Conservation (phyloP, 345 rosid genomes). For the Cardamine resedifolia region DNA sequence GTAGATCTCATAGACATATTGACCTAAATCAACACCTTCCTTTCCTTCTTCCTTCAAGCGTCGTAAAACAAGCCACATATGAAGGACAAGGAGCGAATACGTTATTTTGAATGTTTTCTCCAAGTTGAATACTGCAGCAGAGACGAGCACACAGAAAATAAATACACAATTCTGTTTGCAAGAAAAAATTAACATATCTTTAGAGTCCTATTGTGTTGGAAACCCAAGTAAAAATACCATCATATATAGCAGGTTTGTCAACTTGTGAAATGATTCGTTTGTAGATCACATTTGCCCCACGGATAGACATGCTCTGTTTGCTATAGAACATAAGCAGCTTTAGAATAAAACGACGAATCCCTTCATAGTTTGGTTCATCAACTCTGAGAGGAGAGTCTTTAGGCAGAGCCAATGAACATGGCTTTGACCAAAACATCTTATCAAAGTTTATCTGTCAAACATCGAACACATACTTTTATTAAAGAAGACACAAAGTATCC, state of each 20-base stretch:
- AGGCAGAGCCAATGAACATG: slow-evolving; percentile 80
- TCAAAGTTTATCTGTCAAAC: slow-evolving; percentile 63
- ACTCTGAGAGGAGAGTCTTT: slow-evolving; percentile 66
- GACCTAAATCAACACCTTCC: slow-evolving; percentile 93
- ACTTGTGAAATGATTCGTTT: slow-evolving; percentile 66
- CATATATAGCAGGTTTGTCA: slow-evolving; percentile 73
- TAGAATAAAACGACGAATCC: slow-evolving; percentile 55
- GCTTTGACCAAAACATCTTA: slow-evolving; percentile 82
- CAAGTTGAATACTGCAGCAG: slow-evolving; percentile 76
- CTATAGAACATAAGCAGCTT: slow-evolving; percentile 81
- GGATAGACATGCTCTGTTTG: slow-evolving; percentile 79
- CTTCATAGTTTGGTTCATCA: slow-evolving; percentile 74
- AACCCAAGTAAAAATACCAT: slow-evolving; percentile 48
- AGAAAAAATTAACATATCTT: neutral
- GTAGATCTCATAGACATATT: slow-evolving; percentile 82
- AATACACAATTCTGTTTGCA: neutral
- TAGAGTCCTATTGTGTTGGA: neutral
- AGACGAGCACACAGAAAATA: neutral
- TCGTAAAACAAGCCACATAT: slow-evolving; percentile 86
- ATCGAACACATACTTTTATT: neutral
- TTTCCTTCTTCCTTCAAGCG: slow-evolving; percentile 86
- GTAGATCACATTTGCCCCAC: slow-evolving; percentile 85
- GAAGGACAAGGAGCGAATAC: slow-evolving; percentile 85
- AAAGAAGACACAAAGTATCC: neutral
- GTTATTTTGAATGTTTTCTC: slow-evolving; percentile 90